A percentile compares a stretch with the other conserved stretches of the same genome.
Conservation (phyloP, 139 green algal genomes). For the Tetraselmis chui region DNA sequence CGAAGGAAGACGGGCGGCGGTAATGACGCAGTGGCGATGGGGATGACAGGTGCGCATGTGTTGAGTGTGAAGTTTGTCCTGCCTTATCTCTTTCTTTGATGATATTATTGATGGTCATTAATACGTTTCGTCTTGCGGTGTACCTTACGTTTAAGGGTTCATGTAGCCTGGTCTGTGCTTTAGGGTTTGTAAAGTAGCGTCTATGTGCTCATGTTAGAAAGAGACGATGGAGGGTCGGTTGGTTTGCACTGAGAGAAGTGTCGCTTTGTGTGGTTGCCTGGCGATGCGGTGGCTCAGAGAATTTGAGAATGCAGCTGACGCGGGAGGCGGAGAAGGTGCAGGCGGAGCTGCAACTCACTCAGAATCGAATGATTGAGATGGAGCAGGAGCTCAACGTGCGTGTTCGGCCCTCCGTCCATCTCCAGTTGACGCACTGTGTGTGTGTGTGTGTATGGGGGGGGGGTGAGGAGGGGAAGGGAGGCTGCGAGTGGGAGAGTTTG, state of each 20-base stretch:
- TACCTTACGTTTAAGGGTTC: not conserved
- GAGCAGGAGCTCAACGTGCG: not conserved
- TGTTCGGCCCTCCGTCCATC: not conserved
- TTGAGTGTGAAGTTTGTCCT: too few relatives aligned
- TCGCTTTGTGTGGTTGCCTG: too few relatives aligned
- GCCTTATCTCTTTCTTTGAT: too few relatives aligned
- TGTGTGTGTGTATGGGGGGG: too few relatives aligned
- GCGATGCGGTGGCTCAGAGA: not conserved
- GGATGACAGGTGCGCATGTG: too few relatives aligned
- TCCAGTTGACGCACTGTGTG: not conserved
- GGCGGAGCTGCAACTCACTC: not conserved
- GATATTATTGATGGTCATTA: too few relatives aligned
- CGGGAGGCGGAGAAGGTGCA: not conserved
- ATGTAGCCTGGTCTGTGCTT: not conserved
- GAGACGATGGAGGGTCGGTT: not conserved
- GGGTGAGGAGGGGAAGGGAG: too few relatives aligned
- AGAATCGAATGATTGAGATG: not conserved
- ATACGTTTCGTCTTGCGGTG: not conserved
- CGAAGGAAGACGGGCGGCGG: too few relatives aligned
- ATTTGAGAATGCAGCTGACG: not conserved
- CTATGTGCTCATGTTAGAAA: not conserved
- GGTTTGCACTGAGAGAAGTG: too few relatives aligned
- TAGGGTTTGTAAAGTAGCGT: not conserved
- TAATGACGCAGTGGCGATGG: too few relatives aligned
- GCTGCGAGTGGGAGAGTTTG: too few relatives aligned